Conservation (phyloP, 2,329 filamentous ascomycete genomes). For the Myriosclerotinia scirpicola region DNA sequence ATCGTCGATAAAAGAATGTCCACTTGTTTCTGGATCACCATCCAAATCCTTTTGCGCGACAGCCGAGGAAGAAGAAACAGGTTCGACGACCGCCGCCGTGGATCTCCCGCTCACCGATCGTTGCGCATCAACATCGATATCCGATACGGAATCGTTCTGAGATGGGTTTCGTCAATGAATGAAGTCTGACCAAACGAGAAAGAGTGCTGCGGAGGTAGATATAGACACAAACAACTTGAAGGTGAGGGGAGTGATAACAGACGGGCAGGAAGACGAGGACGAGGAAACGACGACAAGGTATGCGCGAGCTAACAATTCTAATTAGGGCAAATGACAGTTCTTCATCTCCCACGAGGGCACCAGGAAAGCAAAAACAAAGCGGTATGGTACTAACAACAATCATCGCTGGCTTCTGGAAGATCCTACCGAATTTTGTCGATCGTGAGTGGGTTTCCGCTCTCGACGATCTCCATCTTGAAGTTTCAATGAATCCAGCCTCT, state of each 20-base stretch:
- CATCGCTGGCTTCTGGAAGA: constrained; percentile 43
- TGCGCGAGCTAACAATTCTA: constrained; percentile 38
- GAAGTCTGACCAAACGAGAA: constrained; percentile 19
- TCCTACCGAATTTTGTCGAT: constrained; percentile 60
- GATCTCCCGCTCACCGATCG: constrained; percentile 22
- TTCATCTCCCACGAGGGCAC: constrained; percentile 23
- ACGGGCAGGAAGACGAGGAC: constrained; percentile 16
- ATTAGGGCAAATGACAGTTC: constrained; percentile 31
- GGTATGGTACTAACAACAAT: constrained; percentile 37
- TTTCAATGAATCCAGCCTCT: constrained; percentile 84
- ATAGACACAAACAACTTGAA: constrained; percentile 1
- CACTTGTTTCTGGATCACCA: constrained; percentile 23
- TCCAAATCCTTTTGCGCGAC: constrained; percentile 21
- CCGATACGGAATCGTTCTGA: constrained; percentile 7
- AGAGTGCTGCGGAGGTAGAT: constrained; percentile 6
- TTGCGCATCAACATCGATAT: constrained; percentile 28
- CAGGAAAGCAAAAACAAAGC: constrained; percentile 37
- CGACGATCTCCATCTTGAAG: constrained; percentile 76
- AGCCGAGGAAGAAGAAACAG: constrained; percentile 12
- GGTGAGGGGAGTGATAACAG: constrained; percentile 22
- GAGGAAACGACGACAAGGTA: constrained; percentile 29
- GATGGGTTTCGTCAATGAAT: constrained; percentile 31
- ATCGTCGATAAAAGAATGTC: constrained; percentile 34
- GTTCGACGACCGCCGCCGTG: constrained; percentile 27
- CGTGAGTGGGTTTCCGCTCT: constrained; percentile 55